Evolutionary conservation across 176 grass and related monocot species (phyloP).

Genomic region (Elymus sibiricus): DNA sequence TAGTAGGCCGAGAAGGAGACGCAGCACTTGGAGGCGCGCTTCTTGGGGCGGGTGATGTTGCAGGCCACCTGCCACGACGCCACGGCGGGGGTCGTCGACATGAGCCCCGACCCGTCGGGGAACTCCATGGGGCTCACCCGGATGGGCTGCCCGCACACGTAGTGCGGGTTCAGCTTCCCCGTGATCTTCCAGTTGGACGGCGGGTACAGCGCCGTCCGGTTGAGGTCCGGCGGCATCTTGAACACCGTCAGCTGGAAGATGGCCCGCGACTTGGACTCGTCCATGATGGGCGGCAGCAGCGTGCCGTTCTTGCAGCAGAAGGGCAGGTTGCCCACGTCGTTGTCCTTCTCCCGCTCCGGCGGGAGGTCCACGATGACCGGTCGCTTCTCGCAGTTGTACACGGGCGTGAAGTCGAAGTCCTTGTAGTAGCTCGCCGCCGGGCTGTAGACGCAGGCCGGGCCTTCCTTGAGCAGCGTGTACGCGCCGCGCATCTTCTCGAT

Average conservation of each 20-base stretch:
- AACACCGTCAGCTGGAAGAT: constrained; percentile 80
- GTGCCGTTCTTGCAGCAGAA: constrained; percentile 96
- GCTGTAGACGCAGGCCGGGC: constrained; percentile 65
- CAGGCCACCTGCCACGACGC: constrained; percentile 90
- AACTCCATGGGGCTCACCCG: constrained; percentile 76
- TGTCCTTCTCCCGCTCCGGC: constrained; percentile 75
- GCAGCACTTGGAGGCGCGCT: constrained; percentile 56
- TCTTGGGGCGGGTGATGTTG: constrained; percentile 78
- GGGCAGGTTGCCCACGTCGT: constrained; percentile 66
- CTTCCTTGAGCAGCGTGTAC: constrained; percentile 68
- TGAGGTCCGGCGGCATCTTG: constrained; percentile 93
- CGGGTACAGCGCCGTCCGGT: constrained; percentile 70
- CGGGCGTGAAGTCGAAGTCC: constrained; percentile 69
- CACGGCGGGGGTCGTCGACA: constrained; percentile 57
- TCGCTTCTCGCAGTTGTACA: constrained; percentile 82
- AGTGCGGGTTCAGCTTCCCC: constrained; percentile 73
- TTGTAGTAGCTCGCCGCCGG: constrained; percentile 58
- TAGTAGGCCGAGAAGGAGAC: constrained; percentile 90
- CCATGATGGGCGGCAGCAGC: constrained; percentile 72
- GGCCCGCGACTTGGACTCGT: constrained; percentile 59
- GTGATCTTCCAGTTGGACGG: constrained; percentile 81
- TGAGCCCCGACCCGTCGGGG: constrained; percentile 67
- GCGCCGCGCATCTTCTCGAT: constrained; percentile 81
- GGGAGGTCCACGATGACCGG: constrained; percentile 92
- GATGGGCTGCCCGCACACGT: constrained; percentile 55